Base-by-base conservation (phyloP, 1,139 yeast species). In the Saccharomycopsis crataegensis region DNA sequence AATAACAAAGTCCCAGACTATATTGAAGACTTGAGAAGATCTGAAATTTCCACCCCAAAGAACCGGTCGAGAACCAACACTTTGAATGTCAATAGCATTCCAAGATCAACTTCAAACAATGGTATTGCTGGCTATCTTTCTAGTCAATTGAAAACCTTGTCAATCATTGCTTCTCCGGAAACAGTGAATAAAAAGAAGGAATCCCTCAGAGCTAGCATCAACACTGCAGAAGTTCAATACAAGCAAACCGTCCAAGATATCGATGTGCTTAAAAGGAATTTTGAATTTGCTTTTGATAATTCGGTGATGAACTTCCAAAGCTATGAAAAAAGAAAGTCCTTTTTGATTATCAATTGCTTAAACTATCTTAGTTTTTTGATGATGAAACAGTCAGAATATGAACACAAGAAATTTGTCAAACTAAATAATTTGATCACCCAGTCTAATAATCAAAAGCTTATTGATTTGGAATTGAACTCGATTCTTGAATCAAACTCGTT, bases 301-400 rank as follows among this genome's bases (percentile, higher is more conserved):
- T 41, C 44, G 16, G 34, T 50, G 28, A 41, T 50, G 7, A 34
- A 22, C 7, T 57, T 47, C 22, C 58, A 57, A 50, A 32, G 22
- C 32, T 49, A 36, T 22, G 54, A 55, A 32, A 52, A 46, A 37
- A 52, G 43, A 16, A 49, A 47, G 31, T 28, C 48, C 8, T 43
- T 48, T 34, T 37, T 51, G 7, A 46, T 52, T 7, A 22, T 57
- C 6, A 55, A 55, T 34, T 52, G 54, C 8, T 52, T 57, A 44
- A 57, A 57, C 36, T 57, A 57, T 50, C 49, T 57, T 41, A 49
- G 52, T n/a, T 57, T 55, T 48, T 42, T 57, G 11, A 41, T 57
- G 43, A 57, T 57, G 59, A 57, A 54, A 17, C 57, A 57, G 22
- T 51, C 59, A 6, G 58, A 55, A 44, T 57, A 52, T 41, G 59